Base-by-base conservation (phyloP, 2,329 filamentous ascomycete species). In the Didymella glomerata region DNA sequence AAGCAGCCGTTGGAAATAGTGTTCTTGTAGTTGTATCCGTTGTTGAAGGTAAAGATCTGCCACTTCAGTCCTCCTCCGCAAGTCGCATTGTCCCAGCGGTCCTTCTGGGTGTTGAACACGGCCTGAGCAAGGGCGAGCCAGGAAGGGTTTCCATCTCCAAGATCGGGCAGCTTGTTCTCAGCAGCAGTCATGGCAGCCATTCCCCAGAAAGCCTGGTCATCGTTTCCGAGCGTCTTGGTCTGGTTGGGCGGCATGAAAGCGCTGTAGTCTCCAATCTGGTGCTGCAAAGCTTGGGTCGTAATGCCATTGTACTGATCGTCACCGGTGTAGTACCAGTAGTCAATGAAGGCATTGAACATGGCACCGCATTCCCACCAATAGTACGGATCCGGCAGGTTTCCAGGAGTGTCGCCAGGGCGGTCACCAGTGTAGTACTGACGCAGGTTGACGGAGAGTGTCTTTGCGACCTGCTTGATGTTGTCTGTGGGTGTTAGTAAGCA, bases 1-100 rank as follows among this genome's bases (percentile, higher is more conserved):
- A 96, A 88, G 28, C 88, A 89, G 34, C 90, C 91, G 76, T 95
- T 95, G 62, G 88, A 88, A 67, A 93, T 86, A 22, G 88, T 85
- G 79, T 94, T 94, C 77, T 93, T 95, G 84, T 96, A 95, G 68
- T 87, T 84, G 74, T 93, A 88, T 18, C 92, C 92, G 30, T 74
- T 88, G 75, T 96, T 94, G 69, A 85, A 86, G 4, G 84, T 78
- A 73, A 88, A 93, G 66, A 96, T 93, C 80, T 96, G 92, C 91
- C 91, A 94, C 53, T 85, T 82, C 48, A 95, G 80, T 6, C 92
- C 92, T 60, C 92, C 92, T 27, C 82, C 84, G 69, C 92, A 96
- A 30, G 80, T 77, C 0, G 80, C 77, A 0, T 78, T 82, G 73
- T 93, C 87, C 92, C 92, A 95, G 41, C 92, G 85, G 24, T 73